phyloP scores from a whole-genome alignment of 176 grass and related monocot species.

The Cymbopogon citratus region DNA sequence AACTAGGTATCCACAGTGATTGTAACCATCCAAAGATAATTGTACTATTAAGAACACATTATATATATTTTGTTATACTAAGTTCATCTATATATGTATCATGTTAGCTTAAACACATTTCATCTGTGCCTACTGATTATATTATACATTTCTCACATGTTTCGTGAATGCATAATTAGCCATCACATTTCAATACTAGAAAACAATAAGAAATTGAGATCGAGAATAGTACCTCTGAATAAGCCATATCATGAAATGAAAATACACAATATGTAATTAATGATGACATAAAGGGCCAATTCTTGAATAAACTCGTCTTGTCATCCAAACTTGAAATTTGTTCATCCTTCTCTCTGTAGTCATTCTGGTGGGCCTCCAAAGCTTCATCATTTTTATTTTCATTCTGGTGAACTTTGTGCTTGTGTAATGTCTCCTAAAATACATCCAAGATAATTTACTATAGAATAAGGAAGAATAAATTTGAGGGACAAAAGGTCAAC shows the following conservation, averaged over 20 bases:
- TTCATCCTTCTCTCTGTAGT: slow-evolving; percentile 29
- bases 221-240: slow-evolving; percentile 49
- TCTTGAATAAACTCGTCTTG: slow-evolving; percentile 75
- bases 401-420: slow-evolving; percentile 35
- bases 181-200: not conserved
- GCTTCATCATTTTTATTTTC: slow-evolving; percentile 33
- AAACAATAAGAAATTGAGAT: not conserved
- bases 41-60: not conserved
- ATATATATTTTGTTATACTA: not conserved
- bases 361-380: slow-evolving; percentile 49
- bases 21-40: not conserved
- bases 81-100: not conserved
- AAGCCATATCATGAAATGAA: slow-evolving; percentile 92
- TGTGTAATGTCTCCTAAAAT: slow-evolving; percentile 82
- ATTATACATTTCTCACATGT: not conserved
- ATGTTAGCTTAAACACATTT: not conserved
- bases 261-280: slow-evolving; percentile 77
- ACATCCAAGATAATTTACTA: slow-evolving; percentile 3
- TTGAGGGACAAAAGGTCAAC: not conserved
- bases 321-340: slow-evolving; percentile 20
- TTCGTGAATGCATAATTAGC: not conserved
- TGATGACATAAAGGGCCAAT: slow-evolving; percentile 93
- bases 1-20: not conserved
- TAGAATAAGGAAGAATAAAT: not conserved
- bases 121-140: not conserved